A percentile compares a stretch with the other conserved stretches of the same genome.
Conservation (phyloP, 306 rosid species). For the Vicia villosa region DNA sequence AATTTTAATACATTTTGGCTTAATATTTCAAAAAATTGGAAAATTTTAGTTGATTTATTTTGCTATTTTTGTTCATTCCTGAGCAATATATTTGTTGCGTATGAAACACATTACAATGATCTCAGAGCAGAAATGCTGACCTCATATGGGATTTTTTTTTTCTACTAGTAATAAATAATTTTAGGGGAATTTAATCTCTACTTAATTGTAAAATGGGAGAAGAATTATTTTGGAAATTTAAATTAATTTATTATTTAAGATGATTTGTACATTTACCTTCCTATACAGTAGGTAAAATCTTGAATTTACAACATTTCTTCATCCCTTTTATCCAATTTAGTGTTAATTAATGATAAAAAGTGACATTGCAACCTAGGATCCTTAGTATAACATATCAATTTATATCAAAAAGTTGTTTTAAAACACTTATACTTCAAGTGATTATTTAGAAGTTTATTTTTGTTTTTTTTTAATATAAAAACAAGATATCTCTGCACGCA, state of each 20-base stretch:
- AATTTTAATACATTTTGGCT: no score
- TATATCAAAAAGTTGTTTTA: no score
- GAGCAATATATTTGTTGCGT: conserved; percentile 28
- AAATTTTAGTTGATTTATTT: neutral
- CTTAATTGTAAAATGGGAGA: neutral
- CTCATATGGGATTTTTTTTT: neutral
- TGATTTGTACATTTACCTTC: no score
- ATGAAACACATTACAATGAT: conserved; percentile 35
- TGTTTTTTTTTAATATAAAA: no score
- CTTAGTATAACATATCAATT: neutral
- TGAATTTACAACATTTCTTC: neutral
- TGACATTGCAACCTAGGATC: neutral
- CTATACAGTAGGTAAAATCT: no score
- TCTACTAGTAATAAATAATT: neutral
- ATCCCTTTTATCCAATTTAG: no score
- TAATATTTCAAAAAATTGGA: neutral
- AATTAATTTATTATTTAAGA: neutral
- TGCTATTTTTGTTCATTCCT: neutral
- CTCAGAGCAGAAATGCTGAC: conserved; percentile 19
- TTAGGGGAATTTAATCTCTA: neutral
- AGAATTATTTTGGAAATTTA: neutral
- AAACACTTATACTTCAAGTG: no score
- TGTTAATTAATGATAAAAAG: neutral
- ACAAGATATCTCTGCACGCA: no score
- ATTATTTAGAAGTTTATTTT: no score